These are phyloP conservation scores for Megacollybia marginata DNA, from an alignment of 768 basidiomycete genomes.

Conservation along the genomic window DNA sequence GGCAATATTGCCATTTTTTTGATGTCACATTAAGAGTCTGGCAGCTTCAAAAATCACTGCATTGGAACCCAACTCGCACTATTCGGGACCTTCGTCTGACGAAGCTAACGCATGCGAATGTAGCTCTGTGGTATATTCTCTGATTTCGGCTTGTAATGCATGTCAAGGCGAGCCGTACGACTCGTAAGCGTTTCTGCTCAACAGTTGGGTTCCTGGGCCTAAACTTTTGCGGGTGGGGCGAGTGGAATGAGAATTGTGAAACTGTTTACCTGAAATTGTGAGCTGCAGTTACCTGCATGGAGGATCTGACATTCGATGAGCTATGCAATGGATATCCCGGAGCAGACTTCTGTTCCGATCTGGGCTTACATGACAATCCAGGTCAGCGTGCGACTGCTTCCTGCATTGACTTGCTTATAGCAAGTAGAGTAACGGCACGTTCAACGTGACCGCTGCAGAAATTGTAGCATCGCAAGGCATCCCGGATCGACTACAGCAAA, in stretches of 20 bases:
- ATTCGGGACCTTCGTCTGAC: conserved; percentile 16
- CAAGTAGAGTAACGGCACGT: not conserved
- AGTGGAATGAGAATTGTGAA: not conserved
- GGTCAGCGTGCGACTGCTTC: not conserved
- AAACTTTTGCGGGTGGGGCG: not conserved
- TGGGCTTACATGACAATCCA: not conserved
- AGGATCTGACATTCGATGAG: not conserved
- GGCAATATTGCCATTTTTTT: not conserved
- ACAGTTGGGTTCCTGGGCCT: not conserved
- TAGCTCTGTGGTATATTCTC: conserved; percentile 23
- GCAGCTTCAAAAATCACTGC: not conserved
- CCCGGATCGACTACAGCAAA: not conserved
- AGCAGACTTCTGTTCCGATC: not conserved
- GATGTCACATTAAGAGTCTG: not conserved
- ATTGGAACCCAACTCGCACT: conserved; percentile 5
- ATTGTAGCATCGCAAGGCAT: not conserved
- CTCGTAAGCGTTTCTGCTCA: conserved; percentile 8
- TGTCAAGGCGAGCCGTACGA: conserved; percentile 15
- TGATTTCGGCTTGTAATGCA: conserved; percentile 25
- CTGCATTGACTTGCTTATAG: not conserved
- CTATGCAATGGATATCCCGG: not conserved
- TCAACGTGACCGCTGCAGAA: not conserved
- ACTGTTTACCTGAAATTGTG: not conserved
- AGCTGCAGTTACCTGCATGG: not conserved
- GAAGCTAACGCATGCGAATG: conserved; percentile 21